phyloP scores from a whole-genome alignment of 768 basidiomycete genomes.

The Daedaleopsis nitida region DNA sequence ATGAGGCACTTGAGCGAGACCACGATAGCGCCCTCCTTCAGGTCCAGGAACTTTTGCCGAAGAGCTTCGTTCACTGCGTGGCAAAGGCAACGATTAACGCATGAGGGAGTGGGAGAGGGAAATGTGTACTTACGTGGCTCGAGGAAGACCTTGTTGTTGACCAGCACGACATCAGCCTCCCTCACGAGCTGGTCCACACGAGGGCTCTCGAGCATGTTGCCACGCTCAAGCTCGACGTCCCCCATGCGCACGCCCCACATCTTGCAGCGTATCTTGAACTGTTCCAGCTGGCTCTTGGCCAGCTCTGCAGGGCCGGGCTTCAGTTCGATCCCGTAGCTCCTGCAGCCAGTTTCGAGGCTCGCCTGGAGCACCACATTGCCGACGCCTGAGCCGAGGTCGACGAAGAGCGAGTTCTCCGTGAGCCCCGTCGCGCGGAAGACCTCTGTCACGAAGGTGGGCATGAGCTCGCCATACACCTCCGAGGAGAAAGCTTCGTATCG shows the following conservation, averaged over 20 bases:
- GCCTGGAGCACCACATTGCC: constrained; percentile 61
- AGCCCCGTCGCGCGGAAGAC: constrained; percentile 55
- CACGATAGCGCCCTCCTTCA: constrained; percentile 91
- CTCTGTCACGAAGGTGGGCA: constrained; percentile 68
- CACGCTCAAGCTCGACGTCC: constrained; percentile 77
- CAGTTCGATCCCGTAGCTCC: constrained; percentile 66
- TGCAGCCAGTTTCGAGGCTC: constrained; percentile 53
- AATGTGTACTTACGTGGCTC: constrained; percentile 59
- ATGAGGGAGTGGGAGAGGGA: not conserved
- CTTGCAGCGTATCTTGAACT: constrained; percentile 74
- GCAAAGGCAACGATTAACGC: constrained; percentile 1
- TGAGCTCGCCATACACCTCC: constrained; percentile 88
- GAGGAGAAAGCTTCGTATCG: constrained; percentile 84
- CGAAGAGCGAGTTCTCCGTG: constrained; percentile 46
- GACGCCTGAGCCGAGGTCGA: constrained; percentile 65
- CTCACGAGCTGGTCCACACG: constrained; percentile 70
- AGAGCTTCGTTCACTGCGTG: constrained; percentile 81
- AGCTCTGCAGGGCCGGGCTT: constrained; percentile 78
- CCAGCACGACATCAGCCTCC: constrained; percentile 88
- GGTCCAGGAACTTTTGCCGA: constrained; percentile 87
- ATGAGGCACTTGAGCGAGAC: constrained; percentile 89
- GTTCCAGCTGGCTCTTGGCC: constrained; percentile 72
- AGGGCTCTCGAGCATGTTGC: constrained; percentile 76
- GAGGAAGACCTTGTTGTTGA: constrained; percentile 86
- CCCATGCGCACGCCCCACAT: constrained; percentile 91